phyloP scores from a whole-genome alignment of 2,329 filamentous ascomycete genomes.

The Cercospora beticola region DNA sequence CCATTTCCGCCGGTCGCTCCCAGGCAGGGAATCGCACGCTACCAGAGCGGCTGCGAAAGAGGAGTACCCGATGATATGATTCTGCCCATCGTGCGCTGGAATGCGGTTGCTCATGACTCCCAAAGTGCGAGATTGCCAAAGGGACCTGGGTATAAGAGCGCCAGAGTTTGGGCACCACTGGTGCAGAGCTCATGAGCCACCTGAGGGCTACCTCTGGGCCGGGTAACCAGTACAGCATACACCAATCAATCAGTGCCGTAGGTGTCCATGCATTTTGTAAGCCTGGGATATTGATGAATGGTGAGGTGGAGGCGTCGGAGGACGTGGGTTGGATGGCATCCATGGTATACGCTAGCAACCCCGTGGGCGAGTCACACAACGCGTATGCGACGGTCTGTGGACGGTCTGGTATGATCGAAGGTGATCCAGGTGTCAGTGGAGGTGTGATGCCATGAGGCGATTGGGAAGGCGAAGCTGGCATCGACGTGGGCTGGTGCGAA shows the following conservation, averaged over 20 bases:
- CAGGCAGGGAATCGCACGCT: slow-evolving; percentile 39
- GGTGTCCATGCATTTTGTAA: slow-evolving; percentile 35
- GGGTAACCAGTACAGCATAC: slow-evolving; percentile 65
- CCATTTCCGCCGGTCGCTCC: slow-evolving; percentile 43
- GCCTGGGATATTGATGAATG: neutral
- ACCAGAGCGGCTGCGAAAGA: slow-evolving; percentile 39
- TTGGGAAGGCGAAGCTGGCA: slow-evolving; percentile 4
- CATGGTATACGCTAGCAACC: slow-evolving; percentile 57
- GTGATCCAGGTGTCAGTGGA: slow-evolving; percentile 22
- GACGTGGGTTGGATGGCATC: slow-evolving; percentile 26
- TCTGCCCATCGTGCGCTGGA: slow-evolving; percentile 41
- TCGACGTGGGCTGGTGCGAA: slow-evolving; percentile 14
- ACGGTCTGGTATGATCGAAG: slow-evolving; percentile 27
- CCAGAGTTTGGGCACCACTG: slow-evolving; percentile 31
- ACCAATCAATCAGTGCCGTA: slow-evolving; percentile 59
- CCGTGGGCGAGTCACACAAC: slow-evolving; percentile 61
- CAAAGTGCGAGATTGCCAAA: slow-evolving; percentile 45
- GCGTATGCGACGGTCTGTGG: slow-evolving; percentile 61
- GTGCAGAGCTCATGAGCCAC: slow-evolving; percentile 45
- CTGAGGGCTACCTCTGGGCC: slow-evolving; percentile 62
- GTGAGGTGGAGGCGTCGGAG: neutral
- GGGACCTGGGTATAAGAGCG: slow-evolving; percentile 36
- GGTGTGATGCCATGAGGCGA: slow-evolving; percentile 15
- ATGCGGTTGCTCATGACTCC: slow-evolving; percentile 18
- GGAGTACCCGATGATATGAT: slow-evolving; percentile 39